These are phyloP conservation scores for Phytophthora chlamydospora DNA, from an alignment of 352 stramenopile species.

Conservation along the genomic window DNA sequence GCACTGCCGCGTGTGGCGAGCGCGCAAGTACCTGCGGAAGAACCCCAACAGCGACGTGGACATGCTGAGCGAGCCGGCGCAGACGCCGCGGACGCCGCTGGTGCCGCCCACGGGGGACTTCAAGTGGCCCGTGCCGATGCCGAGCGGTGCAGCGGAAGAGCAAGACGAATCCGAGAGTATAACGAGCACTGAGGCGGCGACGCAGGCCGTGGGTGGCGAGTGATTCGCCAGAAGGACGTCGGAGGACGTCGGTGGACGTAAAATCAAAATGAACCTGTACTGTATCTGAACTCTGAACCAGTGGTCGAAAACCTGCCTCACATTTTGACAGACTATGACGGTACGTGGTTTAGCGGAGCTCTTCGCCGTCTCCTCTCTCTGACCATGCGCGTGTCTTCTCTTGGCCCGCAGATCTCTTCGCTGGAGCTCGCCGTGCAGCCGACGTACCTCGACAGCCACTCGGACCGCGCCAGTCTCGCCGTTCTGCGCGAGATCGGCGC, in stretches of 20 bases:
- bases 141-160: conserved; percentile 20
- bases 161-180: conserved; percentile 23
- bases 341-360: conserved; percentile 13
- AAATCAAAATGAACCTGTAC: conserved; percentile 42
- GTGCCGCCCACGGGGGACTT: conserved; percentile 33
- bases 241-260: conserved; percentile 27
- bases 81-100: conserved; percentile 38
- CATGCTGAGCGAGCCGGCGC: conserved; percentile 36
- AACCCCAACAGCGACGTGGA: conserved; percentile 44
- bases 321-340: conserved; percentile 17
- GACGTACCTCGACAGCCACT: conserved; percentile 68
- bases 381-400: not conserved
- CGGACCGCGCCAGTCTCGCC: conserved; percentile 62
- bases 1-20: conserved; percentile 82
- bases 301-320: not conserved
- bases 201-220: conserved; percentile 17
- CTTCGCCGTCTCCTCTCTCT: conserved; percentile 11
- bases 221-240: conserved; percentile 27
- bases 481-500: conserved; percentile 66
- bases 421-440: conserved; percentile 51
- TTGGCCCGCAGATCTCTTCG: conserved; percentile 15
- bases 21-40: conserved; percentile 84
- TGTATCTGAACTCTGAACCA: conserved; percentile 26
- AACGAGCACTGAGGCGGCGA: conserved; percentile 6
- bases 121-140: conserved; percentile 34